Evolutionary conservation across 148 eudicot genomes (phyloP).

Genomic region (Mesembryanthemum crystallinum): DNA sequence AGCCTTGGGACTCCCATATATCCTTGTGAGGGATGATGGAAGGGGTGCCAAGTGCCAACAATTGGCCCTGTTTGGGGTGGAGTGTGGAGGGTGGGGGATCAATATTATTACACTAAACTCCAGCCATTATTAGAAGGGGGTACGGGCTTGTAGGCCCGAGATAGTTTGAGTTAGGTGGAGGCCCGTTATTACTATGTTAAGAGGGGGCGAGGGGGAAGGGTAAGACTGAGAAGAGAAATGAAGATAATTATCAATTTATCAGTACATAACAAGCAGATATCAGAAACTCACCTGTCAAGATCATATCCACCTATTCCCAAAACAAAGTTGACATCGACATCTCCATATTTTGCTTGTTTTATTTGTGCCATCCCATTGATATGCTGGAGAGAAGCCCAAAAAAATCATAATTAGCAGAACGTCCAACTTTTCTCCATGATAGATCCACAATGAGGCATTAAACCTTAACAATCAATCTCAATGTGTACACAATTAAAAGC

Average conservation of each 20-base stretch:
- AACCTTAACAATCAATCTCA: not conserved
- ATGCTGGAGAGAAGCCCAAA: constrained; percentile 42
- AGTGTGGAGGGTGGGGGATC: too few relatives aligned
- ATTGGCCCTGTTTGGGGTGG: too few relatives aligned
- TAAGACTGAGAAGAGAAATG: not conserved
- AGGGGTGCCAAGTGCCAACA: too few relatives aligned
- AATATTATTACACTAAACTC: too few relatives aligned
- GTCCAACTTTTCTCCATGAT: not conserved
- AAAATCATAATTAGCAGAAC: constrained; percentile 9
- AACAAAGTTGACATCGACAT: constrained; percentile 86
- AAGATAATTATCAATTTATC: not conserved
- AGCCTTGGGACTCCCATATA: too few relatives aligned
- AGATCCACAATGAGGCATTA: not conserved
- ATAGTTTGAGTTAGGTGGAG: too few relatives aligned
- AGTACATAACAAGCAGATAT: constrained; percentile 1
- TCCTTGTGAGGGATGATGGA: too few relatives aligned
- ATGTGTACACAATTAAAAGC: not conserved
- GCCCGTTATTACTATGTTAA: too few relatives aligned
- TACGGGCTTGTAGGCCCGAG: too few relatives aligned
- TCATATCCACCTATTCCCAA: constrained; percentile 96
- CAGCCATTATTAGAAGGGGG: too few relatives aligned
- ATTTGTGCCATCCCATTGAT: constrained; percentile 89
- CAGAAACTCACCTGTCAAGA: constrained; percentile 73
- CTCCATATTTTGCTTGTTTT: constrained; percentile 67
- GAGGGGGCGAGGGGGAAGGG: too few relatives aligned